A percentile compares a stretch with the other conserved stretches of the same genome.
These are phyloP conservation scores for Babesia ovis DNA, from an alignment of 169 alveolate species.

Conservation along the genomic window DNA sequence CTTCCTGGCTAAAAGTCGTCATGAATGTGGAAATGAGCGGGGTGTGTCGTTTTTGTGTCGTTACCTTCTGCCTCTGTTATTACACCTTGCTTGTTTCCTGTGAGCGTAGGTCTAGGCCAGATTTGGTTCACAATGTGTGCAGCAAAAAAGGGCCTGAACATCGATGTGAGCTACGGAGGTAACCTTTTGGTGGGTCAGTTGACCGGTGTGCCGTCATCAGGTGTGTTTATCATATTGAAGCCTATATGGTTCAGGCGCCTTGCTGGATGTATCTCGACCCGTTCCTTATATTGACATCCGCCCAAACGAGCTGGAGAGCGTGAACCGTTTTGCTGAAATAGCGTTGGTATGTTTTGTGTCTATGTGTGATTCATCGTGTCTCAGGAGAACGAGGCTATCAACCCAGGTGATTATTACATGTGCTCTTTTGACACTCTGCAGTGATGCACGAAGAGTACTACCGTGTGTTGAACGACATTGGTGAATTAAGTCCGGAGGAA, in stretches of 20 bases:
- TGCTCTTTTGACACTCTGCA: constrained; percentile 10
- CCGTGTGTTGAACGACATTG: constrained; percentile 28
- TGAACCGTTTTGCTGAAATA: constrained; percentile 63
- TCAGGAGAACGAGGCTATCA: constrained; percentile 62
- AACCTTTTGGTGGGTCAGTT: constrained; percentile 8
- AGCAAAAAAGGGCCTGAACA: constrained; percentile 52
- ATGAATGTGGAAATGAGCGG: background rate
- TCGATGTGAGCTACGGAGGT: constrained; percentile 43
- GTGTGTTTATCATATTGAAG: constrained; percentile 13
- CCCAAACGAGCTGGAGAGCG: constrained; percentile 60
- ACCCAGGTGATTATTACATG: constrained; percentile 47
- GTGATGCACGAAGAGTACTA: constrained; percentile 53
- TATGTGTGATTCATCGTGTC: background rate
- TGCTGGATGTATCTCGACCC: constrained; percentile 43
- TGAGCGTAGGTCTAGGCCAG: background rate
- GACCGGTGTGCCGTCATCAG: constrained; percentile 15
- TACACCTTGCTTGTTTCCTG: background rate
- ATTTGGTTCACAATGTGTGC: background rate
- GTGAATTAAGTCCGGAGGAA: constrained; percentile 62
- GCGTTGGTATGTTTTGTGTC: constrained; percentile 52
- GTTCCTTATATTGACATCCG: constrained; percentile 56
- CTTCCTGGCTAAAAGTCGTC: background rate
- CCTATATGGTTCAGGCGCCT: constrained; percentile 6
- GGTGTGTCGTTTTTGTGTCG: background rate
- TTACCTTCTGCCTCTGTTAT: background rate